A percentile compares a stretch with the other conserved stretches of the same genome.
phyloP scores from a whole-genome alignment of 2,329 filamentous ascomycete genomes.

The Lachnellula subtilissima region DNA sequence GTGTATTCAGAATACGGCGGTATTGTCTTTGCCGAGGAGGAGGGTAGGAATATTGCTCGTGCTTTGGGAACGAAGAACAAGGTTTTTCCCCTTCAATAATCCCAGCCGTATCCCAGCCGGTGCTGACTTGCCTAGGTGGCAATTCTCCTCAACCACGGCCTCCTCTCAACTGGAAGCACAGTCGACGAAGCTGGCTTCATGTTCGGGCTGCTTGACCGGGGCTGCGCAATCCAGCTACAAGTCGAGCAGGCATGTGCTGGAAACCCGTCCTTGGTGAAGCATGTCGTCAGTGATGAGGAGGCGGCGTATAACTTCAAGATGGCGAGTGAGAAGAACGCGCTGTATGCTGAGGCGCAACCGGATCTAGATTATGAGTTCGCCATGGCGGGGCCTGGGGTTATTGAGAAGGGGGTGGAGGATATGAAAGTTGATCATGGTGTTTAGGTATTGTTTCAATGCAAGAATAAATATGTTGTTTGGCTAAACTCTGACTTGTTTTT shows the following conservation, averaged over 20 bases:
- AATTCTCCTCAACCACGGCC: slow-evolving; percentile 67
- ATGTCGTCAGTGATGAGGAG: slow-evolving; percentile 50
- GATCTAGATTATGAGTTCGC: slow-evolving; percentile 45
- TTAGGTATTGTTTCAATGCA: not conserved
- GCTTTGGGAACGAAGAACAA: slow-evolving; percentile 55
- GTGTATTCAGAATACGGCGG: slow-evolving; percentile 63
- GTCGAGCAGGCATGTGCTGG: slow-evolving; percentile 61
- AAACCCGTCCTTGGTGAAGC: slow-evolving; percentile 42
- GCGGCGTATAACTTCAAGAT: slow-evolving; percentile 49
- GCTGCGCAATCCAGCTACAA: slow-evolving; percentile 62
- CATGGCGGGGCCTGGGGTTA: slow-evolving; percentile 32
- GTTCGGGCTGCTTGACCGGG: slow-evolving; percentile 63
- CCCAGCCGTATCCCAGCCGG: not conserved
- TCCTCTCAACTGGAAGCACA: slow-evolving; percentile 65
- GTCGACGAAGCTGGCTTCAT: slow-evolving; percentile 72
- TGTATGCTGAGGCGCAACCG: slow-evolving; percentile 44
- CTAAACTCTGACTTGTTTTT: not conserved
- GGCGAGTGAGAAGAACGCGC: slow-evolving; percentile 41
- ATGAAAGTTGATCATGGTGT: slow-evolving; percentile 26
- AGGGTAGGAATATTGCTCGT: slow-evolving; percentile 59
- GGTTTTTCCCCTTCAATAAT: slow-evolving; percentile 2
- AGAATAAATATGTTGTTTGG: not conserved
- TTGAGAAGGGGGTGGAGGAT: slow-evolving; percentile 29
- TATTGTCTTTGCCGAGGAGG: slow-evolving; percentile 57
- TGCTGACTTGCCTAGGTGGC: slow-evolving; percentile 38